Evolutionary conservation across 371 early-diverging fungal genomes (phyloP).

Genomic region (Rhizopus arrhizus): DNA sequence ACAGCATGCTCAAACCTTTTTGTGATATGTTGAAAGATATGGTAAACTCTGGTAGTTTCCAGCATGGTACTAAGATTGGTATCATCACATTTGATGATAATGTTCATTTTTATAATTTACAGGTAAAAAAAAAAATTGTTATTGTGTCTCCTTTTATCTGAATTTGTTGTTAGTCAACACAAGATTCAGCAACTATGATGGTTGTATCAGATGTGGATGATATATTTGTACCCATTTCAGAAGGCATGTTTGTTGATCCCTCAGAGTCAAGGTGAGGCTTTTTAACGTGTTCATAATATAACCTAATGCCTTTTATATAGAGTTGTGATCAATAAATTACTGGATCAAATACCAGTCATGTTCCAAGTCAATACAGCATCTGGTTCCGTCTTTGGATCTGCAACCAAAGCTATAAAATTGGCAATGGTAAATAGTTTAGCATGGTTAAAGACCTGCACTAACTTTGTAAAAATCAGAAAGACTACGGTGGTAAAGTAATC

Average conservation of each 20-base stretch:
- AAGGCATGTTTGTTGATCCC: constrained; percentile 84
- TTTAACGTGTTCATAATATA: too few relatives aligned
- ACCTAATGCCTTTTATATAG: background rate
- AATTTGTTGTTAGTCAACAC: constrained; percentile 43
- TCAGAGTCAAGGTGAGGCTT: constrained; percentile 61
- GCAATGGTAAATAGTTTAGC: constrained; percentile 62
- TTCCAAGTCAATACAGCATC: constrained; percentile 75
- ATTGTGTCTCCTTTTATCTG: background rate
- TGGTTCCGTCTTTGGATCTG: constrained; percentile 84
- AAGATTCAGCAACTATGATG: constrained; percentile 92
- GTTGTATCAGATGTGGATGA: constrained; percentile 93
- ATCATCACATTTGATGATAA: constrained; percentile 89
- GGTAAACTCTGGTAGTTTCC: constrained; percentile 54
- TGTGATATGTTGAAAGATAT: constrained; percentile 67
- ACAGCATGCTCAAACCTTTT: constrained; percentile 76
- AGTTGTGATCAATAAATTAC: constrained; percentile 72
- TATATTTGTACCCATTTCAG: constrained; percentile 88
- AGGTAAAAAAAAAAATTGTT: constrained; percentile 43
- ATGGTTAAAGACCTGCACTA: background rate
- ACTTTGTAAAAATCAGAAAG: constrained; percentile 40
- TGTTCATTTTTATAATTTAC: constrained; percentile 95
- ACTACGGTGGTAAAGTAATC: constrained; percentile 83
- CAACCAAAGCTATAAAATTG: constrained; percentile 72
- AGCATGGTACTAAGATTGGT: constrained; percentile 68
- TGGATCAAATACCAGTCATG: constrained; percentile 79